These are phyloP conservation scores for Conringia planisiliqua DNA, from an alignment of 345 rosid species.

Conservation along the genomic window DNA sequence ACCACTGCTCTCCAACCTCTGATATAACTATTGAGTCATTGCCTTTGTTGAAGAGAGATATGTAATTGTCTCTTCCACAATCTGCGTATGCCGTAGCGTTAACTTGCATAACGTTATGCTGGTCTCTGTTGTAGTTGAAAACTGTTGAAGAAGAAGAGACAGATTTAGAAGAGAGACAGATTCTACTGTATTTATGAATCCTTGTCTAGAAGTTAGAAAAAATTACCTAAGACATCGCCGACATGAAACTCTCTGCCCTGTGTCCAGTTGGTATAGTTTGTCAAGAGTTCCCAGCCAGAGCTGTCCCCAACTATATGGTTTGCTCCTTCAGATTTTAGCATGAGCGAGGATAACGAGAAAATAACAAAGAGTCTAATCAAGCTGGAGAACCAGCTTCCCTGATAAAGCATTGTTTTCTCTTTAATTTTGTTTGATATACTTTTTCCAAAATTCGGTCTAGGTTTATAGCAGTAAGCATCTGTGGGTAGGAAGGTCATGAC, in stretches of 20 bases:
- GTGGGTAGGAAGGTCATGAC: slow-evolving; percentile 35
- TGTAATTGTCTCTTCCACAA: slow-evolving; percentile 31
- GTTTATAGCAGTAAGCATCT: slow-evolving; percentile 17
- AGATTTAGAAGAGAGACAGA: background rate
- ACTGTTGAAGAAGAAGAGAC: slow-evolving; percentile 27
- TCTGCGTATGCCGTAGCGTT: slow-evolving; percentile 40
- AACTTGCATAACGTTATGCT: slow-evolving; percentile 45
- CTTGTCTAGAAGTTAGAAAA: background rate
- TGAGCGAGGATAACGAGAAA: background rate
- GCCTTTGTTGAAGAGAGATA: slow-evolving; percentile 32
- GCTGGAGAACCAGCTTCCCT: background rate
- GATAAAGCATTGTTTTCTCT: slow-evolving; percentile 17
- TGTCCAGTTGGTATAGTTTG: slow-evolving; percentile 38
- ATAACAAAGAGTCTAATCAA: slow-evolving; percentile 8
- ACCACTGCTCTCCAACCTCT: slow-evolving; percentile 27
- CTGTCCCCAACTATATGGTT: slow-evolving; percentile 34
- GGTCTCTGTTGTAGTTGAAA: slow-evolving; percentile 33
- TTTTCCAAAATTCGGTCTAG: background rate
- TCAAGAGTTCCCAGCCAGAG: slow-evolving; percentile 36
- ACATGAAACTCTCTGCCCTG: slow-evolving; percentile 42
- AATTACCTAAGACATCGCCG: slow-evolving; percentile 37
- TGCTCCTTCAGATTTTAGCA: slow-evolving; percentile 21
- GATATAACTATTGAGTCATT: slow-evolving; percentile 32
- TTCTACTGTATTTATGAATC: background rate
- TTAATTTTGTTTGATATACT: background rate